Evolutionary conservation across 2,329 filamentous ascomycete genomes (phyloP), one percentile per base, ranked within the genome.

Genomic region (Monosporascus sp.): DNA sequence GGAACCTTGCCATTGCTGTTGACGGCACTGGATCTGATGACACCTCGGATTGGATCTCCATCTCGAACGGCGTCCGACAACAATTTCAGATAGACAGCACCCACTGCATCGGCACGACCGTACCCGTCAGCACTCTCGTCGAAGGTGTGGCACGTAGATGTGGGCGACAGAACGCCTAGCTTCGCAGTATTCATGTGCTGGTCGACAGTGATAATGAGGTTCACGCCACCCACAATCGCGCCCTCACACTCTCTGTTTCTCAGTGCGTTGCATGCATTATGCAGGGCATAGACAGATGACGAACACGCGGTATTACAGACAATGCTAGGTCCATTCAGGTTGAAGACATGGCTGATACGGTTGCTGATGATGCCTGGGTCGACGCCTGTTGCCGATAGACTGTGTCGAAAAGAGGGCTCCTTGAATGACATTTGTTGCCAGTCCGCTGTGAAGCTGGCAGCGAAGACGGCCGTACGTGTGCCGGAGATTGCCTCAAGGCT

Each of bases 201-300:
- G 51, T 69, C 62, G 1, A 58, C 64, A 0, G 62, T 65, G 3
- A 68, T 52, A 7, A 74, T 66, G 3, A 73, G 50, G 57, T 73
- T 72, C 20, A 52, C 54, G 18, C 69, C 71, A 6, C 58, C 70
- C 1, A 71, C 67, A 11, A 74, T 54, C 2, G 70, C 70, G 1
- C 54, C 57, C 5, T 61, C 59, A 7, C 63, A 67, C 25, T 72
- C 70, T 1, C 58, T 53, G 8, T 51, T 49, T 5, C 57, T 52
- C 3, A 69, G 39, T 4, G 62, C 60, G 15, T 60, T 57, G 50
- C 61, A 65, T 1, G 67, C 67, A 7, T 59, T 60, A 37, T 68
- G 61, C 7, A 72, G 51, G 3, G 22, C 22, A 24, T 24, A 24
- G 5, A 24, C 22, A 3, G 22, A 24, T 24, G 22, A 24, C 22